Evolutionary conservation across 768 basidiomycete species (phyloP).

Genomic region (Mycena belliarum): DNA sequence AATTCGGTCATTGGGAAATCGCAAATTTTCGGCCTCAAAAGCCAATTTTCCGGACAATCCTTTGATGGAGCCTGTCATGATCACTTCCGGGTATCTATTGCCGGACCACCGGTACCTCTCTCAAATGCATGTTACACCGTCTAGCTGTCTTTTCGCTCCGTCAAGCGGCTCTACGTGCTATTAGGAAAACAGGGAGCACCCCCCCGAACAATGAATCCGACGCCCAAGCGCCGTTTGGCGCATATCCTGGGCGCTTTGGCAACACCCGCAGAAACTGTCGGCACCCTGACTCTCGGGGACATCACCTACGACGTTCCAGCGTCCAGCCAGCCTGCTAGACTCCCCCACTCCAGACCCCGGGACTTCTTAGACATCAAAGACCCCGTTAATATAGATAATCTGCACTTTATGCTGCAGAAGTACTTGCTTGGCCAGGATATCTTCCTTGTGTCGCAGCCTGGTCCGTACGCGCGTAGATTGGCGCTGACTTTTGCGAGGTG

Average conservation of each 20-base stretch:
- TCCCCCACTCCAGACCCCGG: slow-evolving; percentile 41
- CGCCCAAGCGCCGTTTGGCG: slow-evolving; percentile 48
- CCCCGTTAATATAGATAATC: slow-evolving; percentile 53
- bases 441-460: slow-evolving; percentile 66
- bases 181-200: not conserved
- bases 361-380: slow-evolving; percentile 53
- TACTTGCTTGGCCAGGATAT: slow-evolving; percentile 67
- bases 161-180: not conserved
- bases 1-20: no score
- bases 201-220: slow-evolving; percentile 30
- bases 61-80: no score
- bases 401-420: slow-evolving; percentile 70
- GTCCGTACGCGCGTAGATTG: slow-evolving; percentile 63
- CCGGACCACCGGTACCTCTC: no score
- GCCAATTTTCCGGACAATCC: no score
- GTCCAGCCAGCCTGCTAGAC: slow-evolving; percentile 47
- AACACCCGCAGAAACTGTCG: slow-evolving; percentile 43
- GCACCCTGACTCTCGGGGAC: slow-evolving; percentile 57
- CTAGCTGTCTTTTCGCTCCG: not conserved
- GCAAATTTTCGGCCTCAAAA: no score
- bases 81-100: no score
- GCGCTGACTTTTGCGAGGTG: slow-evolving; percentile 67
- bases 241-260: slow-evolving; percentile 47
- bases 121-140: slow-evolving; percentile 1
- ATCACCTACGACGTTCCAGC: slow-evolving; percentile 57